A percentile compares a stretch with the other conserved stretches of the same genome.
phyloP scores from a whole-genome alignment of 2,329 filamentous ascomycete genomes.

The Trichophyton simii region DNA sequence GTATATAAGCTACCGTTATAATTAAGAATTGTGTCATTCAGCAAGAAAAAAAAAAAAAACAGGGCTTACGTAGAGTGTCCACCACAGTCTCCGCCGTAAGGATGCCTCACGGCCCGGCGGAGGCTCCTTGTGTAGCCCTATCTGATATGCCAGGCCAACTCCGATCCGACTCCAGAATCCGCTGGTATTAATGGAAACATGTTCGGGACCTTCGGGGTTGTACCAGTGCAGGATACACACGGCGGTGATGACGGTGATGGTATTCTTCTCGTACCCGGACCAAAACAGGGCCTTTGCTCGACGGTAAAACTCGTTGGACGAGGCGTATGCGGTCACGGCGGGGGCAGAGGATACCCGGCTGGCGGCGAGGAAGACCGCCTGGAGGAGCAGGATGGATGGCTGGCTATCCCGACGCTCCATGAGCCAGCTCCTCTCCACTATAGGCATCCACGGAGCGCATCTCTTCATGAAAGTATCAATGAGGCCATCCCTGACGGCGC shows the following conservation, averaged over 20 bases:
- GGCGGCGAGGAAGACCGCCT: conserved; percentile 32
- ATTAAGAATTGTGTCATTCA: no score
- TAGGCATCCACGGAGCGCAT: conserved; percentile 24
- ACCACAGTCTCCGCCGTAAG: conserved; percentile 32
- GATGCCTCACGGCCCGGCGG: conserved; percentile 23
- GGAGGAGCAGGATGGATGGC: conserved; percentile 23
- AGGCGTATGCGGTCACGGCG: conserved; percentile 19
- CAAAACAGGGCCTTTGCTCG: conserved; percentile 25
- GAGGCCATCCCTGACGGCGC: conserved; percentile 20
- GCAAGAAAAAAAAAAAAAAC: no score
- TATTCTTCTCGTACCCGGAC: conserved; percentile 23
- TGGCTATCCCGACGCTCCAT: conserved; percentile 17
- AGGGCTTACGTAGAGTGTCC: conserved; percentile 30
- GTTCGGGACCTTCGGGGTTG: conserved; percentile 25
- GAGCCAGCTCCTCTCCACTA: conserved; percentile 22
- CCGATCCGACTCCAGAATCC: conserved; percentile 35
- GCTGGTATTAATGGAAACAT: conserved; percentile 32
- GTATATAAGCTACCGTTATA: no score
- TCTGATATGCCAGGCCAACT: conserved; percentile 33
- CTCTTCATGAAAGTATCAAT: conserved; percentile 23
- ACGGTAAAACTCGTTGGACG: conserved; percentile 22
- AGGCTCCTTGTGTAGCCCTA: conserved; percentile 35
- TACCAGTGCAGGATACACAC: conserved; percentile 25
- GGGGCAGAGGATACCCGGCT: conserved; percentile 30
- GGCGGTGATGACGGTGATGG: conserved; percentile 22